These are phyloP conservation scores for Lotus japonicus DNA, from an alignment of 306 rosid species.

Conservation along the genomic window DNA sequence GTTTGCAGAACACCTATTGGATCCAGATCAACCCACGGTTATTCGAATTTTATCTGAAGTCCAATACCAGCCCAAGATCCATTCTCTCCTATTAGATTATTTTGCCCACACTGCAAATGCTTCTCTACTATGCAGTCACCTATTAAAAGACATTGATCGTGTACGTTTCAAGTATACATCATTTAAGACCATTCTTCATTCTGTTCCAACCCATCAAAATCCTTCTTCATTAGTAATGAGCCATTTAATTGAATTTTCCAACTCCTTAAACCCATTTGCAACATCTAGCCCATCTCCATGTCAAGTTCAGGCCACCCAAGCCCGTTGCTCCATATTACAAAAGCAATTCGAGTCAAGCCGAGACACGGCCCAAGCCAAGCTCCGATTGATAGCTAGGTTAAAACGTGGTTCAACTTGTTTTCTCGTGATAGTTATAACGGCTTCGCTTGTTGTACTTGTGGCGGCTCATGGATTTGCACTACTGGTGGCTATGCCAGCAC, in stretches of 20 bases:
- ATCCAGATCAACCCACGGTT: constrained; percentile 51
- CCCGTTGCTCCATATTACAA: constrained; percentile 30
- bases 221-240: not conserved
- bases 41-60: constrained; percentile 24
- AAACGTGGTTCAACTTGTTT: constrained; percentile 33
- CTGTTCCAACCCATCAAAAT: not conserved
- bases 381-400: constrained; percentile 11
- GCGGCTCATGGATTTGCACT: constrained; percentile 49
- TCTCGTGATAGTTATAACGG: constrained; percentile 23
- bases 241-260: constrained; percentile 21
- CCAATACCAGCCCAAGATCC: constrained; percentile 20
- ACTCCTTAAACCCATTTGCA: constrained; percentile 27
- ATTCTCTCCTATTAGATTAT: constrained; percentile 42
- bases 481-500: constrained; percentile 42
- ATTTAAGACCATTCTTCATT: constrained; percentile 25
- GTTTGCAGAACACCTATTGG: constrained; percentile 61
- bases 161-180: constrained; percentile 37
- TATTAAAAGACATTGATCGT: constrained; percentile 47
- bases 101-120: constrained; percentile 61
- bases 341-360: constrained; percentile 51
- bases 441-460: constrained; percentile 39
- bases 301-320: constrained; percentile 13
- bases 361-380: constrained; percentile 31
- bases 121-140: constrained; percentile 45
- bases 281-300: not conserved